Base-by-base conservation (phyloP, 768 basidiomycete species). In the Suillus luteus region DNA sequence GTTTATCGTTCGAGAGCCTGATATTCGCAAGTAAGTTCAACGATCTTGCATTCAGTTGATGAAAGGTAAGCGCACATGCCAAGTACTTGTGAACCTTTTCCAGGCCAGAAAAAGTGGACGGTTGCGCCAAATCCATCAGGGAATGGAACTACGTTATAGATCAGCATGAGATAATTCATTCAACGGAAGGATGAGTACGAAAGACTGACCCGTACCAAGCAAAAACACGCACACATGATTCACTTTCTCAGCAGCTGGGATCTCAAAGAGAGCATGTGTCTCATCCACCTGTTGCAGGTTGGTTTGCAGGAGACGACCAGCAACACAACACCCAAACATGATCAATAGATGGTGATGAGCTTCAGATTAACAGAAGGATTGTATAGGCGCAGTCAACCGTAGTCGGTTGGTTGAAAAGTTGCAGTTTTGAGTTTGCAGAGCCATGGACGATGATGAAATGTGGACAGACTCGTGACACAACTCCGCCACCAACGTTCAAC, bases 1-100 rank as follows among this genome's bases (percentile, higher is more conserved):
- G 93, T 72, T 94, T 94, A 38, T 93, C 92, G 71, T 94, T 94
- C 15, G 92, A 92, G 31, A 96, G 81, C 87, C 93, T 95, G 66
- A 43, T 5, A 55, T 37, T 22, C 17, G 43, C 24, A 24, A 57
- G 17, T 38, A 19, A 35, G 24, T 2, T 44, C 15, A 9, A 37
- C 7, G 43, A 12, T n/a, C 55, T 33, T 35, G 33, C 11, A 49
- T 22, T 52, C 24, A n/a, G 14, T n/a, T 35, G 6, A 58, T 43
- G n/a, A 27, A 19, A 40, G 33, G 12, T 33, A 63, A 31, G 78
- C 91, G 70, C 68, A 92, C 93, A 92, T 91, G 71, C 93, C 93
- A 10, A 96, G 78, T 33, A 95, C 74, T 73, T 93, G 93, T 67
- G 93, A 94, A 3, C 93, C 93, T 73, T 86, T 92, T 12, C 90